These are phyloP conservation scores for Dendrobium huoshanense DNA, from an alignment of 106 monocot species.

Conservation along the genomic window DNA sequence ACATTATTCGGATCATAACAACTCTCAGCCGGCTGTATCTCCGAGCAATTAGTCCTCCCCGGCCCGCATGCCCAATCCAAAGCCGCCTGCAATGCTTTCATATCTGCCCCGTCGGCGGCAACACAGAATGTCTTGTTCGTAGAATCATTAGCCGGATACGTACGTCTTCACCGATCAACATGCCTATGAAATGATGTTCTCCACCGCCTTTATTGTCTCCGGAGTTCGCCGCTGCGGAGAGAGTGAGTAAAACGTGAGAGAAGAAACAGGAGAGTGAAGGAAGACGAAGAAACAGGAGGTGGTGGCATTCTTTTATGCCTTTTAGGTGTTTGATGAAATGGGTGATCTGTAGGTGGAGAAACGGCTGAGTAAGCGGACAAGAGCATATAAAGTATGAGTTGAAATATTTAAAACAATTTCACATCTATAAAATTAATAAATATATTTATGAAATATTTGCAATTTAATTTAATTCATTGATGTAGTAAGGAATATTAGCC, in stretches of 20 bases:
- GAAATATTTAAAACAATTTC: too few species aligned
- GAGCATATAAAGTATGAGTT: too few species aligned
- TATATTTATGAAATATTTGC: too few species aligned
- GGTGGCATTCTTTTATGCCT: background rate
- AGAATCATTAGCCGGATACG: constrained; percentile 74
- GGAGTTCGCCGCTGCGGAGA: constrained; percentile 5
- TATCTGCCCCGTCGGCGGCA: constrained; percentile 50
- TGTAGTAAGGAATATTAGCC: too few species aligned
- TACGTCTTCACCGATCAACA: constrained; percentile 81
- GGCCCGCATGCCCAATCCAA: constrained; percentile 97
- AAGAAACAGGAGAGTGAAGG: constrained; percentile 10
- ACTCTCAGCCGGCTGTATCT: constrained; percentile 69
- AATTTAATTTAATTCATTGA: too few species aligned
- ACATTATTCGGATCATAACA: constrained; percentile 74
- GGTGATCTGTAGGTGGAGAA: background rate
- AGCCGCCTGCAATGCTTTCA: constrained; percentile 63
- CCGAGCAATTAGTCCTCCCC: constrained; percentile 62
- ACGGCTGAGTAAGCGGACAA: too few species aligned
- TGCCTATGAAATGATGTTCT: constrained; percentile 63
- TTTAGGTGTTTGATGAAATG: constrained; percentile 2
- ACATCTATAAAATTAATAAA: too few species aligned
- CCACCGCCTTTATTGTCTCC: constrained; percentile 33
- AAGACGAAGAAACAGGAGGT: background rate
- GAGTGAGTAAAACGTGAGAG: constrained; percentile 7
- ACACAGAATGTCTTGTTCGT: constrained; percentile 80